phyloP scores from a whole-genome alignment of 2,329 filamentous ascomycete genomes.

The Curvularia hawaiiensis region DNA sequence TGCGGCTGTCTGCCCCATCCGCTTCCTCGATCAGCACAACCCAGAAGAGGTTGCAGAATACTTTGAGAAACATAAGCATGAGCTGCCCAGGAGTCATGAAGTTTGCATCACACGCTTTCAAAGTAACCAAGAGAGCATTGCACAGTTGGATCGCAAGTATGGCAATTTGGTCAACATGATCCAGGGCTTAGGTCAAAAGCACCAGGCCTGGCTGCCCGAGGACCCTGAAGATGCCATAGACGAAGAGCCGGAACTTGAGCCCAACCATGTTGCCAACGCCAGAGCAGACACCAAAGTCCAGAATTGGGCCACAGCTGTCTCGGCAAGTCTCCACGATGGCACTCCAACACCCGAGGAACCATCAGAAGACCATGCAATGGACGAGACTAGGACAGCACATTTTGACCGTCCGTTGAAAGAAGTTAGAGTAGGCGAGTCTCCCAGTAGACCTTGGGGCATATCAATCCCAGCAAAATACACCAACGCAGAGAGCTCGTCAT shows the following conservation, averaged over 20 bases:
- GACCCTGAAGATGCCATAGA: constrained; percentile 54
- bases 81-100: constrained; percentile 90
- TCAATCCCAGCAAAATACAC: constrained; percentile 68
- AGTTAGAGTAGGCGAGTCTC: constrained; percentile 90
- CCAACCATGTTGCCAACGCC: constrained; percentile 46
- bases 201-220: constrained; percentile 81
- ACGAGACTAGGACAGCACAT: constrained; percentile 69
- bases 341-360: constrained; percentile 46
- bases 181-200: constrained; percentile 82
- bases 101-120: constrained; percentile 91
- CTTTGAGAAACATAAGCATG: constrained; percentile 93
- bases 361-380: constrained; percentile 47
- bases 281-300: constrained; percentile 74
- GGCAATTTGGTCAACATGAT: constrained; percentile 94
- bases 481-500: constrained; percentile 46
- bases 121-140: constrained; percentile 81
- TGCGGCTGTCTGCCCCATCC: constrained; percentile 82
- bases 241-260: constrained; percentile 53
- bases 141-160: constrained; percentile 91
- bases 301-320: constrained; percentile 83
- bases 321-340: constrained; percentile 56
- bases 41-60: constrained; percentile 93
- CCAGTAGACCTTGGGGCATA: constrained; percentile 92
- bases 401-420: constrained; percentile 89
- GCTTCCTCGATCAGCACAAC: constrained; percentile 88